Conservation (phyloP, 768 basidiomycete genomes). For the Termitomyces sp. region DNA sequence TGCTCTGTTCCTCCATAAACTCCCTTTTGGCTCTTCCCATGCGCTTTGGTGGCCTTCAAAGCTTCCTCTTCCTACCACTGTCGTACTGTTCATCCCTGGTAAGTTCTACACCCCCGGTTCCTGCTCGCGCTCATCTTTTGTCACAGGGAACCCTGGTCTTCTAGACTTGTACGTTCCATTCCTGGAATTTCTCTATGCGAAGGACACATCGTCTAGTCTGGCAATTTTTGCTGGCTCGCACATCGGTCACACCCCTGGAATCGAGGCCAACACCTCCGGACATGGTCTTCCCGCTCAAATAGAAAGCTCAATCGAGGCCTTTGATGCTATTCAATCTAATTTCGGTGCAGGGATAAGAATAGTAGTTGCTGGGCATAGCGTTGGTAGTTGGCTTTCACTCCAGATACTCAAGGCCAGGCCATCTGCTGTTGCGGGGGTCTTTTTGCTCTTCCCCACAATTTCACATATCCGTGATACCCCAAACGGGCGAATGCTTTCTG, state of each 20-base stretch:
- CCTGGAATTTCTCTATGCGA: slow-evolving; percentile 46
- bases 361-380: slow-evolving; percentile 61
- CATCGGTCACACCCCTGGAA: slow-evolving; percentile 56
- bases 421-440: slow-evolving; percentile 35
- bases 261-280: slow-evolving; percentile 23
- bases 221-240: slow-evolving; percentile 63
- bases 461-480: slow-evolving; percentile 61
- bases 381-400: slow-evolving; percentile 67
- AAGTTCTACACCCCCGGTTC: not conserved
- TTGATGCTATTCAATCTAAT: slow-evolving; percentile 38
- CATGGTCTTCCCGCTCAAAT: slow-evolving; percentile 48
- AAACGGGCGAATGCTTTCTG: slow-evolving; percentile 57
- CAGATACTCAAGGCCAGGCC: slow-evolving; percentile 53
- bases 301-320: slow-evolving; percentile 49
- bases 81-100: slow-evolving; percentile 54
- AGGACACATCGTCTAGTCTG: slow-evolving; percentile 31
- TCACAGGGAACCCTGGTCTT: slow-evolving; percentile 54
- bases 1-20: slow-evolving; percentile 37
- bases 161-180: slow-evolving; percentile 68
- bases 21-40: slow-evolving; percentile 39
- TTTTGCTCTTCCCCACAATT: slow-evolving; percentile 72
- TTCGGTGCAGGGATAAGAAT: slow-evolving; percentile 35
- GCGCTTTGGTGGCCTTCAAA: slow-evolving; percentile 51
- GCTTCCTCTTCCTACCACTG: slow-evolving; percentile 24
- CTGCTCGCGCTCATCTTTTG: not conserved